Conservation (phyloP, 768 basidiomycete genomes). For the Crucibulum laeve region DNA sequence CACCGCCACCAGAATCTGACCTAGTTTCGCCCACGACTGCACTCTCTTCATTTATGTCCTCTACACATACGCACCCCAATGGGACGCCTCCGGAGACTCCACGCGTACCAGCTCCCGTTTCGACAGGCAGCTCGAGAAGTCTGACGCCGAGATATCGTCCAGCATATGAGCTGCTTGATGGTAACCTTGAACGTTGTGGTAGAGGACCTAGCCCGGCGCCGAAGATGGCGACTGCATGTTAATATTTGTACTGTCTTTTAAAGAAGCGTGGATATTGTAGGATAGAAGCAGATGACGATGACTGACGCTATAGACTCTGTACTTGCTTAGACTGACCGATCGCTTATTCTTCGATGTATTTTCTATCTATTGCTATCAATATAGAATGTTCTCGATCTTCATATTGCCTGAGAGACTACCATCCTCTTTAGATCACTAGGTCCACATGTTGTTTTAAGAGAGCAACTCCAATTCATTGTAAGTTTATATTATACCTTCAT, state of each 20-base stretch:
- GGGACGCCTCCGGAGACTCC: slow-evolving; percentile 7
- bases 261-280: too few species aligned
- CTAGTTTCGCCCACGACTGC: slow-evolving; percentile 20
- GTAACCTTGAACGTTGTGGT: slow-evolving; percentile 67
- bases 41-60: slow-evolving; percentile 23
- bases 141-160: slow-evolving; percentile 52
- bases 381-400: too few species aligned
- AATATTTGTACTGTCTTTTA: not conserved
- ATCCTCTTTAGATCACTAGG: too few species aligned
- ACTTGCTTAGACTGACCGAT: too few species aligned
- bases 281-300: too few species aligned
- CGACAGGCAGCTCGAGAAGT: not conserved
- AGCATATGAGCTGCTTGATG: slow-evolving; percentile 79
- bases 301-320: too few species aligned
- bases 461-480: too few species aligned
- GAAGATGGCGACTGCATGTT: not conserved
- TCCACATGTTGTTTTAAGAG: too few species aligned
- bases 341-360: too few species aligned
- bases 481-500: too few species aligned
- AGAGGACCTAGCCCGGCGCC: slow-evolving; percentile 27
- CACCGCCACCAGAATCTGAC: slow-evolving; percentile 7
- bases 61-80: slow-evolving; percentile 20
- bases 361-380: too few species aligned
- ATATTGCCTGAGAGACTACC: too few species aligned
- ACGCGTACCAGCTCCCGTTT: not conserved